These are phyloP conservation scores for Ophiobolus disseminans DNA, from an alignment of 2,329 filamentous ascomycete species.

Conservation along the genomic window DNA sequence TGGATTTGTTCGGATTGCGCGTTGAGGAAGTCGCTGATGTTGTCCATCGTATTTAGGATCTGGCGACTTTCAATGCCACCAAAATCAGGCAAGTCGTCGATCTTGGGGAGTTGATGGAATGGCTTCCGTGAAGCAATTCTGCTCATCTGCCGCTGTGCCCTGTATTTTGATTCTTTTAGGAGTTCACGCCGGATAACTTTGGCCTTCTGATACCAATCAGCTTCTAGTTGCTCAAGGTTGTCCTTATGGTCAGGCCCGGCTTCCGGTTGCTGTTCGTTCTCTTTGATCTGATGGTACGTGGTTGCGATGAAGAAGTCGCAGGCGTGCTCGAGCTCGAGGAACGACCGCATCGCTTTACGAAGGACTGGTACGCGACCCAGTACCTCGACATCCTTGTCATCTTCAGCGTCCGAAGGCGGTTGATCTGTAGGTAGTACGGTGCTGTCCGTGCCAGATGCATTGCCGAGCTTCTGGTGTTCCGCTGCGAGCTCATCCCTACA, in stretches of 20 bases:
- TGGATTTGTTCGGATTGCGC: constrained; percentile 74
- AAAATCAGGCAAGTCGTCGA: constrained; percentile 64
- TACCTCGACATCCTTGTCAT: constrained; percentile 49
- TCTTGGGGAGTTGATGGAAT: constrained; percentile 29
- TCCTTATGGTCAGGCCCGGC: constrained; percentile 73
- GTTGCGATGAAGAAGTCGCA: constrained; percentile 86
- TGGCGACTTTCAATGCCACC: constrained; percentile 76
- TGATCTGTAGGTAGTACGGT: constrained; percentile 36
- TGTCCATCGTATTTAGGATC: constrained; percentile 70
- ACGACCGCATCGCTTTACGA: constrained; percentile 71
- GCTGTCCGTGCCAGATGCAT: constrained; percentile 15
- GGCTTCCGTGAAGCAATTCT: constrained; percentile 49
- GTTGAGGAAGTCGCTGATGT: constrained; percentile 71
- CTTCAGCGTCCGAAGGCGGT: constrained; percentile 45
- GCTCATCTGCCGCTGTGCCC: constrained; percentile 70
- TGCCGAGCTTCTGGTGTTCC: constrained; percentile 54
- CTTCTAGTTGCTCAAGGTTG: constrained; percentile 72
- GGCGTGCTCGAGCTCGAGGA: constrained; percentile 81
- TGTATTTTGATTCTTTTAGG: constrained; percentile 64
- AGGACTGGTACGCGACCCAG: constrained; percentile 61
- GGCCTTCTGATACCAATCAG: constrained; percentile 76
- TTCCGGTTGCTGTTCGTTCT: constrained; percentile 67
- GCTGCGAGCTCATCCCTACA: constrained; percentile 67
- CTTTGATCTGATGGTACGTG: constrained; percentile 82
- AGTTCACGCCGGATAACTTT: constrained; percentile 81